A percentile compares a stretch with the other conserved stretches of the same genome.
These are phyloP conservation scores for Urochloa ruziziensis DNA, from an alignment of 176 grass and related monocot genomes.

Conservation along the genomic window DNA sequence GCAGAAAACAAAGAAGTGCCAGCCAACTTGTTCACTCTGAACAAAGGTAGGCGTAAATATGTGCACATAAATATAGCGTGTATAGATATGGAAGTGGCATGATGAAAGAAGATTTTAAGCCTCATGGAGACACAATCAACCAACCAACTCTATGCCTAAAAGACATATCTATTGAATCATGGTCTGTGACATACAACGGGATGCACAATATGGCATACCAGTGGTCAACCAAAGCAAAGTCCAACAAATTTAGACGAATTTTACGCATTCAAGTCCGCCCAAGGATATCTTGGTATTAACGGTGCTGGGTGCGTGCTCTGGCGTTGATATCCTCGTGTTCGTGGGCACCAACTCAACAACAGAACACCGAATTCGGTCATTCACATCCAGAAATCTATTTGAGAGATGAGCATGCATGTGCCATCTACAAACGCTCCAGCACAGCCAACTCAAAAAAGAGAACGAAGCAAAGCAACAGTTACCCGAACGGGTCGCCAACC, in stretches of 20 bases:
- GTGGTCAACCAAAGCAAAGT: not conserved
- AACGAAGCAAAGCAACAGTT: not conserved
- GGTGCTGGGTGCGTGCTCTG: not conserved
- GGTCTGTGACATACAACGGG: not conserved
- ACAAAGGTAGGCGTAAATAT: not conserved
- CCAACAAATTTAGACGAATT: not conserved
- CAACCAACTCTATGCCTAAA: not conserved
- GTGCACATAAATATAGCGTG: not conserved
- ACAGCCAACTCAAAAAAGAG: not conserved
- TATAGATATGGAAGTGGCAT: not conserved
- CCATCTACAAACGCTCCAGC: not conserved
- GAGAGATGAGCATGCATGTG: not conserved
- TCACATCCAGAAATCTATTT: not conserved
- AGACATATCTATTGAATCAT: not conserved
- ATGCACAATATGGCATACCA: not conserved
- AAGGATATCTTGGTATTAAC: not conserved
- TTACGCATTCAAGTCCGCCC: not conserved
- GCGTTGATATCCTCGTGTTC: not conserved
- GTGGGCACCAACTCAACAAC: not conserved
- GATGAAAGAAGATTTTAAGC: not conserved
- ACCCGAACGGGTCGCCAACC: constrained; percentile 96
- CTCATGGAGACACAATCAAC: not conserved
- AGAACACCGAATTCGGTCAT: not conserved
- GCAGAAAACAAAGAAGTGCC: not conserved
- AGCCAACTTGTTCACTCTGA: not conserved